These are phyloP conservation scores for Fusarium nisikadoi DNA, from an alignment of 2,329 filamentous ascomycete species.

Conservation along the genomic window DNA sequence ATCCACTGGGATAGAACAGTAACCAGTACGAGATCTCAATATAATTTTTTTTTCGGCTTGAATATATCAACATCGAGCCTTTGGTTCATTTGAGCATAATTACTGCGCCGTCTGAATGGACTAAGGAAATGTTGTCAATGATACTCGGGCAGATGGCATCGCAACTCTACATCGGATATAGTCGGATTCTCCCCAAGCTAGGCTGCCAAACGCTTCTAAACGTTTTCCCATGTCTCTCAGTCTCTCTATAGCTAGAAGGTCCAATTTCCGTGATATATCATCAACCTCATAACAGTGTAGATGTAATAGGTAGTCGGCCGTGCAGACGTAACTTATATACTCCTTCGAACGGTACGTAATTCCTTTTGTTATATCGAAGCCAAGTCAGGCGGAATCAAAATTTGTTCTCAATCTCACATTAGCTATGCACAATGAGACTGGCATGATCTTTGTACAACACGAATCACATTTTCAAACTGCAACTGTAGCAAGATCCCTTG, in stretches of 20 bases:
- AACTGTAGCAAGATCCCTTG: conserved; percentile 6
- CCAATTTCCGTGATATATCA: background rate
- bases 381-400: background rate
- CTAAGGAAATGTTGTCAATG: background rate
- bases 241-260: background rate
- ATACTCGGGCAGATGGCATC: background rate
- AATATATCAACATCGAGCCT: background rate
- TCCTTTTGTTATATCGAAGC: background rate
- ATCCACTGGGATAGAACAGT: too few relatives aligned
- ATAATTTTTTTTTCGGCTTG: background rate
- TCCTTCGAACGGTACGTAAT: background rate
- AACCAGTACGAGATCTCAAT: background rate
- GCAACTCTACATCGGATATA: background rate
- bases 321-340: background rate
- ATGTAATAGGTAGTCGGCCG: background rate
- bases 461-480: background rate
- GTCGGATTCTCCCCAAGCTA: background rate
- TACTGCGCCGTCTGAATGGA: background rate
- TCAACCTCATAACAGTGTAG: background rate
- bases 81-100: background rate
- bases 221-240: background rate
- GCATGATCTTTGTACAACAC: background rate
- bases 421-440: background rate
- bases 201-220: background rate
- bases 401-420: background rate